These are phyloP conservation scores for Candida yuanshanica DNA, from an alignment of 805 yeast species.

Conservation along the genomic window DNA sequence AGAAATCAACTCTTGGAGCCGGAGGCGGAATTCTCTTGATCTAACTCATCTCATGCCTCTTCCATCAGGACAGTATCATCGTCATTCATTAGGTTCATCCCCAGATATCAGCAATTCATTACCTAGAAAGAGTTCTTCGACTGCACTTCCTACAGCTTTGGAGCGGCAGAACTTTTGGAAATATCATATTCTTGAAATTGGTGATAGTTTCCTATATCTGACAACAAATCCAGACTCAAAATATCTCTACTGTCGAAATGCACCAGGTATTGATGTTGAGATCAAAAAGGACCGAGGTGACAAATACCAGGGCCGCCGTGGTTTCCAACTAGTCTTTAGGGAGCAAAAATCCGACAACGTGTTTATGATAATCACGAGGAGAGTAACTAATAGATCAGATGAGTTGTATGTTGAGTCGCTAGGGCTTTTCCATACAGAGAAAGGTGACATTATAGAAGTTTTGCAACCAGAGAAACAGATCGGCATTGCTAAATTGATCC, in stretches of 20 bases:
- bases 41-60: constrained; percentile 1
- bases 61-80: not conserved
- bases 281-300: constrained; percentile 18
- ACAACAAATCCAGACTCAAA: constrained; percentile 63
- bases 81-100: constrained; percentile 10
- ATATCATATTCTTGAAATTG: constrained; percentile 53
- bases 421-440: constrained; percentile 6
- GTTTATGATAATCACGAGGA: constrained; percentile 15
- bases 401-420: constrained; percentile 11
- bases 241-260: constrained; percentile 53
- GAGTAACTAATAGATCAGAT: constrained; percentile 4
- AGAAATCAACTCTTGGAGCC: constrained; percentile 1
- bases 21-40: not conserved
- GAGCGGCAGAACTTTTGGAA: constrained; percentile 34
- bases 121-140: not conserved
- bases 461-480: not conserved
- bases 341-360: constrained; percentile 9
- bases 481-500: constrained; percentile 3
- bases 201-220: constrained; percentile 45
- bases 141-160: not conserved
- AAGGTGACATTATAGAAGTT: constrained; percentile 8
- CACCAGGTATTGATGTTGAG: constrained; percentile 57
- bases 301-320: constrained; percentile 9
- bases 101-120: constrained; percentile 5
- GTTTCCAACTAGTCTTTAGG: constrained; percentile 27